A percentile compares a stretch with the other conserved stretches of the same genome.
Conservation (phyloP, 371 early-diverging fungal species). For the Nematocida sp. region DNA sequence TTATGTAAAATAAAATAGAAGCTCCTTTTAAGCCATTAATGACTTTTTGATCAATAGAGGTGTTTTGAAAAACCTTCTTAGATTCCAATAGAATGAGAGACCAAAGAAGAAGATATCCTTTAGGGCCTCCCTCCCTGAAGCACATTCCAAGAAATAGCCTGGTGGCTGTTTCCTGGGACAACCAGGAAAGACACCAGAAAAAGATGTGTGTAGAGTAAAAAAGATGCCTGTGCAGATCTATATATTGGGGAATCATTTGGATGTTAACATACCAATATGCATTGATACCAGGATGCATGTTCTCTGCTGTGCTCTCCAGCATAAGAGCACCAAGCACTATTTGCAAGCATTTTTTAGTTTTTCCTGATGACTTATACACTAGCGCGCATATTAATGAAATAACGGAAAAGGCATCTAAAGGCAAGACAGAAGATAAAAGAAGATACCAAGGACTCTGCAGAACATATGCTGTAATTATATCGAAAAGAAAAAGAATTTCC, state of each 20-base stretch:
- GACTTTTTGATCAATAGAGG: not conserved
- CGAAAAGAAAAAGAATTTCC: not conserved
- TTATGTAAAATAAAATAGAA: not conserved
- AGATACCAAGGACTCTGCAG: not conserved
- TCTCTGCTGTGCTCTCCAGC: slow-evolving; percentile 15
- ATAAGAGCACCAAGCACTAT: not conserved
- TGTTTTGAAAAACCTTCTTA: slow-evolving; percentile 2
- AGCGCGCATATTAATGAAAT: not conserved
- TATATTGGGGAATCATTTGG: slow-evolving; percentile 39
- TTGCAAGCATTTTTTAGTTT: not conserved
- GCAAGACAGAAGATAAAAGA: slow-evolving; percentile 1
- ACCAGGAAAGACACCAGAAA: not conserved
- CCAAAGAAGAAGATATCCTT: slow-evolving; percentile 42
- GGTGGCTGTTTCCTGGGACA: not conserved
- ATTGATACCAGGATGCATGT: slow-evolving; percentile 27
- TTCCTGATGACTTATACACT: not conserved
- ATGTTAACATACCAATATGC: slow-evolving; percentile 51
- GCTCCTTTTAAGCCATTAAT: not conserved
- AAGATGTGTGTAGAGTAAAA: slow-evolving; percentile 29
- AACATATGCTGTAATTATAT: not conserved
- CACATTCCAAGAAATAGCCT: slow-evolving; percentile 23
- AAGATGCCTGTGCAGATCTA: not conserved
- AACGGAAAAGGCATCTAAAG: slow-evolving; percentile 1
- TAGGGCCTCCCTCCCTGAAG: slow-evolving; percentile 40
- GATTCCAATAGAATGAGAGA: not conserved